Conservation (phyloP, 257 asterid species). For the Primulina huaijiensis region DNA sequence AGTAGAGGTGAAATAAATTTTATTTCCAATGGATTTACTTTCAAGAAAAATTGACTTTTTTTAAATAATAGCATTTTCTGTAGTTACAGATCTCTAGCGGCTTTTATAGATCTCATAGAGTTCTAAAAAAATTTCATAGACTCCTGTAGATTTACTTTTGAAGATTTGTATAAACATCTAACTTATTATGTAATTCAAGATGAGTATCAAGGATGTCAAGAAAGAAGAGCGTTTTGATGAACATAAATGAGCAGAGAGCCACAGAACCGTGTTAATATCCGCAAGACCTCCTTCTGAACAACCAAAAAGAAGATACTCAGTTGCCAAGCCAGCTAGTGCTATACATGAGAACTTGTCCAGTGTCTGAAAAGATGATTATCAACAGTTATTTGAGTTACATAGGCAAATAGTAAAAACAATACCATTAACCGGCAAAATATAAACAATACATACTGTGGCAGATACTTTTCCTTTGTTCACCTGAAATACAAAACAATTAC, state of each 20-base stretch:
- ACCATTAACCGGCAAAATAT: background rate
- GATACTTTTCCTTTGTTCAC: constrained; percentile 82
- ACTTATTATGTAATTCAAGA: no score
- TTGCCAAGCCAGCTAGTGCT: constrained; percentile 92
- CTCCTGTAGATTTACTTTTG: no score
- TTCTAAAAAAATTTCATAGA: no score
- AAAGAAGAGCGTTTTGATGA: background rate
- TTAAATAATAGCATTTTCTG: no score
- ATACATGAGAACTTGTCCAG: constrained; percentile 85
- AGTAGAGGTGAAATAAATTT: constrained; percentile 7
- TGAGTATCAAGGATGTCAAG: background rate
- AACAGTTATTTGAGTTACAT: constrained; percentile 10
- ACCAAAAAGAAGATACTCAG: constrained; percentile 86
- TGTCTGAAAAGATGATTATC: constrained; percentile 44
- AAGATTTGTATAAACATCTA: no score
- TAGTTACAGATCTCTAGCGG: no score
- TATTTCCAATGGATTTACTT: background rate
- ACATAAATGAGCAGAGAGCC: constrained; percentile 12
- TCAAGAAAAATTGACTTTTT: no score
- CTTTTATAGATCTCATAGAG: no score
- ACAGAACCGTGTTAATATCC: constrained; percentile 64
- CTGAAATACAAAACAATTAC: constrained; percentile 38
- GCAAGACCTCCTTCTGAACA: constrained; percentile 91
- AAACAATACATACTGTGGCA: constrained; percentile 50
- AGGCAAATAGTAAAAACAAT: background rate